phyloP scores from a whole-genome alignment of 1,139 yeast species.

The Suhomyces coccinellae region DNA sequence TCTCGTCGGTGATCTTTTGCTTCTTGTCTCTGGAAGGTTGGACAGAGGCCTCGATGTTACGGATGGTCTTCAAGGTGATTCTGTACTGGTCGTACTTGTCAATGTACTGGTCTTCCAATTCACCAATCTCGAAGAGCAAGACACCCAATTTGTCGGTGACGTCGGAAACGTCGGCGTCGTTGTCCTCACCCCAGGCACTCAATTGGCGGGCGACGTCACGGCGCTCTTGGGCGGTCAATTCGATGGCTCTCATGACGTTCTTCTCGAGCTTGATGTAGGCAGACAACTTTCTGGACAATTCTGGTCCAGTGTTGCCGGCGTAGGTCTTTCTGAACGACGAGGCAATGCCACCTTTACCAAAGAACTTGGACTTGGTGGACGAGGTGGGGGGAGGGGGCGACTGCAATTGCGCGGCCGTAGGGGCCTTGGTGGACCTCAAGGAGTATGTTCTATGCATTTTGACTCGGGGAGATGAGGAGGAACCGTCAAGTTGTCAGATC shows the following conservation, averaged over 20 bases:
- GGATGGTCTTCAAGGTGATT: constrained; percentile 88
- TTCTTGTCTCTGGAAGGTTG: constrained; percentile 98
- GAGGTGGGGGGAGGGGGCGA: constrained; percentile 93
- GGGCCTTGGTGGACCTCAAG: constrained; percentile 91
- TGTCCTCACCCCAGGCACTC: constrained; percentile 96
- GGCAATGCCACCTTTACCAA: constrained; percentile 86
- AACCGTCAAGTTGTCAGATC: not conserved
- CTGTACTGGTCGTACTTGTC: constrained; percentile 98
- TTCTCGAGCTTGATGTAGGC: constrained; percentile 94
- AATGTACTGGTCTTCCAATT: constrained; percentile 95
- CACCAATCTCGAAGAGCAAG: constrained; percentile 92
- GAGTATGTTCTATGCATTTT: constrained; percentile 98
- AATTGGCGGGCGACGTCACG: constrained; percentile 96
- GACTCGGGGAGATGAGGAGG: not conserved
- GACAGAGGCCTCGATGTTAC: constrained; percentile 96
- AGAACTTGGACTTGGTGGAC: constrained; percentile 80
- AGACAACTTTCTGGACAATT: constrained; percentile 85
- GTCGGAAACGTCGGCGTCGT: constrained; percentile 95
- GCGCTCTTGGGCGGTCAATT: constrained; percentile 91
- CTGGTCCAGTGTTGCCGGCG: constrained; percentile 96
- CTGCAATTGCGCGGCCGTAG: constrained; percentile 93
- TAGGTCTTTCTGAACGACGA: constrained; percentile 80
- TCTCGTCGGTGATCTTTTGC: constrained; percentile 95
- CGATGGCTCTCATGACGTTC: constrained; percentile 92
- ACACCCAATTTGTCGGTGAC: constrained; percentile 98